Base-by-base conservation (phyloP, 352 stramenopile genomes). In the Salisapilia sapeloensis region DNA sequence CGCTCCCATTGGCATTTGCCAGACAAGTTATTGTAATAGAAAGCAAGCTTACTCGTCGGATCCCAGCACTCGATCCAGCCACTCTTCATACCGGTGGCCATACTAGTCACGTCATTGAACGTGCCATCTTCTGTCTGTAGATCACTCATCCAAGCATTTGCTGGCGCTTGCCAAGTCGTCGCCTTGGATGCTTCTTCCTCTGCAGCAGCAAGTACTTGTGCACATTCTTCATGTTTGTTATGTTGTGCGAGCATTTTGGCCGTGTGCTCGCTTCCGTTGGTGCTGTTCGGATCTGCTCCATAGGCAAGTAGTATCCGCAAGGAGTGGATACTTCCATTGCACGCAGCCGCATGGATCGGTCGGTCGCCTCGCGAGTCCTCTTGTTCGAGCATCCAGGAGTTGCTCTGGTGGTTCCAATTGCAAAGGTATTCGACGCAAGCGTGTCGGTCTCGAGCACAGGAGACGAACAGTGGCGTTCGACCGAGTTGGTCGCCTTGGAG, bases 21-120 rank as follows among this genome's bases (percentile, higher is more conserved):
- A 15, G 63, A 65, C n/a, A 69, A 37, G 28, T 79, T 79, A 46
- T 79, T 63, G 57, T 79, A 79, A 49, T 72, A 79, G 17, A 79
- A 79, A 1, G 60, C 43, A 17, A 67, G 55, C 2, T 49, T 46
- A 24, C 51, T 79, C 35, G 58, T 42, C 18, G 56, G 69, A 33
- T 79, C 63, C 59, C 56, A 75, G 45, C 63, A 79, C 36, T 79
- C 54, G 27, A 70, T 60, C 60, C 63, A 79, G 6, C 62, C 54
- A 24, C 21, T 44, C 14, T 28, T 39, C 16, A 31, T 24, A 33
- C 14, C 23, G 11, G 7, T 15, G 11, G 11, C 8, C 11, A n/a
- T 40, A 1, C 24, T 41, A 10, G 27, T 10, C 16, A 22, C 15
- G 2, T 29, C 43, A 8, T 40, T 53, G 13, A 28, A 21, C n/a